A percentile compares a stretch with the other conserved stretches of the same genome.
Conservation (phyloP, 2,329 filamentous ascomycete species). For the Neonectria hederae region DNA sequence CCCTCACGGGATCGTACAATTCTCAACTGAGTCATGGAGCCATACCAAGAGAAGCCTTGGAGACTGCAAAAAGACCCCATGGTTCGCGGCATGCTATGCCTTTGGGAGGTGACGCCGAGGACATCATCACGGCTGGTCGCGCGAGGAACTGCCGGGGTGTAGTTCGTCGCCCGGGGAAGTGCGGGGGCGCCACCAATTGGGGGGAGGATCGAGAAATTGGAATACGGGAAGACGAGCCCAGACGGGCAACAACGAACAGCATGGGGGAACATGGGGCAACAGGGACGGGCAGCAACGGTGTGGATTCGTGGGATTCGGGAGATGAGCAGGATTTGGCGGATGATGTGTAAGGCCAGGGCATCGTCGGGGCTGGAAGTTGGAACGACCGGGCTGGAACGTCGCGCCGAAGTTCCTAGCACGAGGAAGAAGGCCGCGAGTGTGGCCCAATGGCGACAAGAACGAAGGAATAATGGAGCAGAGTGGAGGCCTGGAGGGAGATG, state of each 20-base stretch:
- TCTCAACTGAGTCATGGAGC: constrained; percentile 8
- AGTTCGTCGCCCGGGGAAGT: constrained; percentile 32
- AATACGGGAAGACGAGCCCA: constrained; percentile 24
- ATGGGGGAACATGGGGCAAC: too few relatives aligned
- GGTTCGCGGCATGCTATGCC: constrained; percentile 15
- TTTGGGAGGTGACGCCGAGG: constrained; percentile 31
- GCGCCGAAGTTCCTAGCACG: constrained; percentile 40
- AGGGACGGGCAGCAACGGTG: constrained; percentile 17
- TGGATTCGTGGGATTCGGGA: constrained; percentile 32
- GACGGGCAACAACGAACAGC: constrained; percentile 25
- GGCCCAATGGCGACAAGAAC: constrained; percentile 3
- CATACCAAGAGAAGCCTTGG: constrained; percentile 7
- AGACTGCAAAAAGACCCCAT: constrained; percentile 9
- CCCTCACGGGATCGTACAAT: constrained; percentile 19
- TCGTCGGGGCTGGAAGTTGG: neutral
- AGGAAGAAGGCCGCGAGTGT: constrained; percentile 6
- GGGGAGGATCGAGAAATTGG: constrained; percentile 12
- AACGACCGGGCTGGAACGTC: constrained; percentile 28
- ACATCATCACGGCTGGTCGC: constrained; percentile 25
- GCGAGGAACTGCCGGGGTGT: constrained; percentile 26
- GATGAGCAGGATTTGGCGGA: constrained; percentile 15
- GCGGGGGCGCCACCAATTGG: constrained; percentile 36
- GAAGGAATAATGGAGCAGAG: neutral
- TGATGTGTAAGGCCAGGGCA: neutral
- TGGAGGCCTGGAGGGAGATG: neutral